These are phyloP conservation scores for Phyllosticta citriasiana DNA, from an alignment of 2,329 filamentous ascomycete species.

Conservation along the genomic window DNA sequence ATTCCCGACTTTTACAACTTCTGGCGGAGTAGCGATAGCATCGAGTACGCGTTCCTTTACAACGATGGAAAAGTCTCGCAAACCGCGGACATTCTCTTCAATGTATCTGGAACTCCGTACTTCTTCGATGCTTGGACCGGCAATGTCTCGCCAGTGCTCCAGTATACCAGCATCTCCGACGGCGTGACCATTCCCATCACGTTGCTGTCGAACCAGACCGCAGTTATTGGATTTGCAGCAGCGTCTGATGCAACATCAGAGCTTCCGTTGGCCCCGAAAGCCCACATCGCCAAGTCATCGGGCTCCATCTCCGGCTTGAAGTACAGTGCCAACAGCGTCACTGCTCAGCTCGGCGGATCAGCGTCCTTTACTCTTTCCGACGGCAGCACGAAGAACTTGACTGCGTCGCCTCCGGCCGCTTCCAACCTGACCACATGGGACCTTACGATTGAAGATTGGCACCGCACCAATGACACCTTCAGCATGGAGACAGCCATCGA, in stretches of 20 bases:
- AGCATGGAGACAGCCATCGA: constrained; percentile 22
- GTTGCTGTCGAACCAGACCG: constrained; percentile 32
- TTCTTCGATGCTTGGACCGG: constrained; percentile 37
- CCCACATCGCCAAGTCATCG: background rate
- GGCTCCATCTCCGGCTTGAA: constrained; percentile 3
- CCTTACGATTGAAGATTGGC: constrained; percentile 31
- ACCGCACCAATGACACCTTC: constrained; percentile 25
- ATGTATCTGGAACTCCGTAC: constrained; percentile 21
- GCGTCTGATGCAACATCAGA: background rate
- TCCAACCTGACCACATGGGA: constrained; percentile 27
- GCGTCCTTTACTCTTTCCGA: constrained; percentile 11
- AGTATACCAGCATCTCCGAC: constrained; percentile 21
- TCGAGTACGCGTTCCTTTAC: constrained; percentile 33
- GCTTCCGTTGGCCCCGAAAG: background rate
- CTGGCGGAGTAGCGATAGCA: constrained; percentile 24
- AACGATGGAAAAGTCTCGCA: constrained; percentile 21
- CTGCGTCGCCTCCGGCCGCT: constrained; percentile 12
- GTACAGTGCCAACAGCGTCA: background rate
- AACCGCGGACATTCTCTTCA: constrained; percentile 11
- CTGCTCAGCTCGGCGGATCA: constrained; percentile 11
- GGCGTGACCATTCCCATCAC: constrained; percentile 24
- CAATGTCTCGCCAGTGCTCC: constrained; percentile 20
- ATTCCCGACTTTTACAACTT: constrained; percentile 26
- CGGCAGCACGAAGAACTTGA: constrained; percentile 10
- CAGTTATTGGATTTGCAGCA: constrained; percentile 30